Base-by-base conservation (phyloP, 2,329 filamentous ascomycete species). In the Diaporthe vexans region DNA sequence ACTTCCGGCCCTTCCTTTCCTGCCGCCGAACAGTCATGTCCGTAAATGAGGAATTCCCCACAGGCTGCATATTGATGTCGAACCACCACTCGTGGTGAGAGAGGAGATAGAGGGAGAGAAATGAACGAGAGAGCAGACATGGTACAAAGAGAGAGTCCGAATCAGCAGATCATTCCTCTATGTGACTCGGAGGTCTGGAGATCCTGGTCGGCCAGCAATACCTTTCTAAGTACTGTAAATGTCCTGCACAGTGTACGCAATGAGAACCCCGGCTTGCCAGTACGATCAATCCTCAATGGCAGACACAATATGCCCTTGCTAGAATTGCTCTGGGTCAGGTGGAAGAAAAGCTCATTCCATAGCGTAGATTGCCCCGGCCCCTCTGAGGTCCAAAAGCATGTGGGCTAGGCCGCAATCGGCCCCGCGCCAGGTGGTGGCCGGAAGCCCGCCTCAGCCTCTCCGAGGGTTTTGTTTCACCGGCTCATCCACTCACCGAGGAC, bases 381-480 rank as follows among this genome's bases (percentile, higher is more conserved):
- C 8, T 58, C 21, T 26, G 8, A 17, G 21, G 40, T 33, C 19
- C 59, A 63, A 19, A 63, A n/a, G 59, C 40, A 63, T 33, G 40
- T 33, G 43, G 58, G 46, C 63, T 68, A 68, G 33, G 63, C 48
- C 63, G 63, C 33, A 29, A 68, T 26, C 33, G 51, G 63, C 63
- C 63, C 63, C 63, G 63, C 29, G 63, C 63, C 63, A 37, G 71
- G 51, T 67, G 73, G 61, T 74, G 73, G 52, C 51, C 54, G 58
- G 61, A 74, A 48, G 68, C 68, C 73, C 65, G 73, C 48, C 52
- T 69, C 61, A 74, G 61, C 70, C 37, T 40, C 73, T 73, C 73
- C 70, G 63, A 37, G 63, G n/a, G 54, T 21, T 48, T 11, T 40
- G 70, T 75, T 75, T 75, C 73, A 75, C 54, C n/a, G 71, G 70